Evolutionary conservation across 345 rosid species (phyloP), one percentile per base, ranked within the genome.

Genomic region (Psidium guajava): DNA sequence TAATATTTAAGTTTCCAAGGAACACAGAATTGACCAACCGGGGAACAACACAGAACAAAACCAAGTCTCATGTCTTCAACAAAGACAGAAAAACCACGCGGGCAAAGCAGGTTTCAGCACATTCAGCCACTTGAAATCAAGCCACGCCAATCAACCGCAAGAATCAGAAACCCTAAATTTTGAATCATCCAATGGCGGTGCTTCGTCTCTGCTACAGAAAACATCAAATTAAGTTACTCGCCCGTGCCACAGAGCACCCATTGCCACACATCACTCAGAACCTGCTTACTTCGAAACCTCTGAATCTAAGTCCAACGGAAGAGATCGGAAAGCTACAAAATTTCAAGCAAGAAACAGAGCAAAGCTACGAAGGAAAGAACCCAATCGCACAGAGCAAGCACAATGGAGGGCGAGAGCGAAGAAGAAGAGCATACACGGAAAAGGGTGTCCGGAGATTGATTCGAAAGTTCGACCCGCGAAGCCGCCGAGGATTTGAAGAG

Each of bases 101-200:
- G 40, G 7, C 25, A 2, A 69, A 69, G 80, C 80, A 69, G 80
- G 47, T 69, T 21, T 20, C 77, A 36, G 80, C 80, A 69, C 80
- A 69, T 69, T 69, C 80, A 20, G 80, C 80, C 47, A 69, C 77
- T 32, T 69, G 47, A 36, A 69, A 69, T 36, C 80, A 69, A 69
- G 47, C 80, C 25, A 21, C 47, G 47, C 47, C 47, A 36, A 25
- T 47, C 47, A 21, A 20, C 90, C 84, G 83, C 88, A 87, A 59
- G 83, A 89, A 85, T 82, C 82, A 82, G 44, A 93, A 94, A 92
- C 94, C 98, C 96, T 92, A 92, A 85, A 84, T 92, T 87, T 82
- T 21, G 82, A 91, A 90, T 87, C 84, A 88, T 86, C 89, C 87
- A 91, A 86, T 56, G 80, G 82, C 85, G 85, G 74, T 83, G 84